Evolutionary conservation across 371 early-diverging fungal species (phyloP), one percentile per base, ranked within the genome.

Genomic region (Mortierella sp.): DNA sequence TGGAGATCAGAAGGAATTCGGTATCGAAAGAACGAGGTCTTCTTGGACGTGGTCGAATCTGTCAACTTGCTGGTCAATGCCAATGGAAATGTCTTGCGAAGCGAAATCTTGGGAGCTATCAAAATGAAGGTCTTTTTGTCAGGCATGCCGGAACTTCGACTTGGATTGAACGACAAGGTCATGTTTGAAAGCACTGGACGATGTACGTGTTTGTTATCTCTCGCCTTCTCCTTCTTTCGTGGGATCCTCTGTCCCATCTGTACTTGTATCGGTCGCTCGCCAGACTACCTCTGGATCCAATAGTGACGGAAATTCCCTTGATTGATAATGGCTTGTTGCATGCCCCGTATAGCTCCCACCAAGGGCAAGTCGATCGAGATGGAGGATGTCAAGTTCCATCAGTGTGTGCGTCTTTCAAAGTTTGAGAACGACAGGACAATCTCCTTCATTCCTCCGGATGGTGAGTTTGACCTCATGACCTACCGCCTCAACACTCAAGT

Each of bases 341-440:
- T 29, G 8, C 6, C 27, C 19, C 14, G 1, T n/a, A 47, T 60
- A 79, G 79, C 89, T 22, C 69, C 90, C 22, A 85, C 91, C 6
- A 92, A 93, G 72, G 92, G 96, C 57, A 98, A 97, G 78, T 94
- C 98, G 4, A 93, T 99, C 34, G 99, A 99, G 68, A 96, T 99
- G 96, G 99, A 99, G 81, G 99, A 99, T 80, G 95, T 97, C 71
- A 96, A 97, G 70, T 99, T 99, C 85, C 99, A 99, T 81, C 99
- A 98, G 78, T 98, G 99, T 79, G 99, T 98, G 34, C 90, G 97
- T 12, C 82, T 98, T 60, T 94, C 95, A 34, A 88, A 94, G 67
- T 98, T 98, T 70, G 98, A 97, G 70, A 94, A 89, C 61, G 97
- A 98, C 81, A 93, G 99, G 51, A 97, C 99, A 7, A 98, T 98